Evolutionary conservation across 495 filamentous ascomycete species (phyloP), one percentile per base, ranked within the genome.

Genomic region (Paragyromitra xinjiangensis): DNA sequence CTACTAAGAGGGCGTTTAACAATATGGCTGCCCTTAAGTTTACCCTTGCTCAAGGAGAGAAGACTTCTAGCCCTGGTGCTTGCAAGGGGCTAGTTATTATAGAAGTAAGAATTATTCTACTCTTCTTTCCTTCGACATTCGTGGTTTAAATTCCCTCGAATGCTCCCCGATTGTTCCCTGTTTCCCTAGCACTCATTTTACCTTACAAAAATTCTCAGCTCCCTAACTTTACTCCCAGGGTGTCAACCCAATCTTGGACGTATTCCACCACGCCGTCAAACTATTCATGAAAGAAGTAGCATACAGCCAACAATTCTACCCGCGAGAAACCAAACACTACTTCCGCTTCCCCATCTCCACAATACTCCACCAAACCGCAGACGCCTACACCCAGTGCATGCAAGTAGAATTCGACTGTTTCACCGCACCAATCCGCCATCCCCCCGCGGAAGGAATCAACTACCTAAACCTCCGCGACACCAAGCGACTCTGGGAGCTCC

Each of bases 381-480:
- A 66, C 6, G 26, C 34, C n/a, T 66, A 66, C 44, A 34, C 16
- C 29, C 44, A 12, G 7, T 26, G 29, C n/a, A 66, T 66, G 64
- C 44, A 51, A 37, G 44, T 51, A 6, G 64, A 66, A 37, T 66
- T 66, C 19, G 26, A 66, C 26, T 66, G 64, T 29, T 44, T 66
- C 26, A 51, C 26, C 16, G 44, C 44, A 14, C 64, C 64, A 4
- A 66, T 66, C 6, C 64, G 64, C 29, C 24, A 51, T 9, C 14
- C 64, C 11, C 64, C 64, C 7, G 22, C 64, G 1, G 64, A 66
- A 34, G 64, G 64, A n/a, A 37, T 66, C 1, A 66, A 39, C 26
- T 66, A 66, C 64, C 29, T 66, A 16, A 66, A 66, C 44, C 64
- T 66, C 44, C 64, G 64, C 22, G 64, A 66, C 44, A 50, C 14